These are phyloP conservation scores for Sphagnum tenellum DNA, from an alignment of 225 moss, liverwort and hornwort species.

Conservation along the genomic window DNA sequence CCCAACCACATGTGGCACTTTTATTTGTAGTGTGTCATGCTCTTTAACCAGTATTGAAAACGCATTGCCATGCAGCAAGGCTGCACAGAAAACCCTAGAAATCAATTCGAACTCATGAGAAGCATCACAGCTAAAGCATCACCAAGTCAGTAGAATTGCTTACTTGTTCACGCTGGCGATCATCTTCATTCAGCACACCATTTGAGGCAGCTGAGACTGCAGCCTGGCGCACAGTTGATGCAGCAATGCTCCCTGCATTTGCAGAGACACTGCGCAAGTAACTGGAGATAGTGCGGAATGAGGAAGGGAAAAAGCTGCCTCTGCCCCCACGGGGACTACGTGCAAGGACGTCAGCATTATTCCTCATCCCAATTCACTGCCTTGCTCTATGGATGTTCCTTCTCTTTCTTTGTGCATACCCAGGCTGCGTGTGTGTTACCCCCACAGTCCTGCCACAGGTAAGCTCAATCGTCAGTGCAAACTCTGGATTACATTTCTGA, in stretches of 20 bases:
- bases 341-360: conserved; percentile 88
- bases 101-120: neutral
- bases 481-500: neutral
- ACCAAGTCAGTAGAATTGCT: neutral
- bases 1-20: neutral
- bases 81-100: neutral
- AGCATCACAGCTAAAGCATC: neutral
- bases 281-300: conserved; percentile 80
- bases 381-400: conserved; percentile 12
- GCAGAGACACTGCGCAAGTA: conserved; percentile 93
- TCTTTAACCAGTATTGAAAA: neutral
- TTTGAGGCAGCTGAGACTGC: conserved; percentile 75
- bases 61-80: no score
- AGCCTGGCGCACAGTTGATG: conserved; percentile 89
- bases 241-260: conserved; percentile 85
- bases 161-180: conserved; percentile 91
- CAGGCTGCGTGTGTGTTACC: conserved; percentile 51
- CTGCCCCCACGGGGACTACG: conserved; percentile 98
- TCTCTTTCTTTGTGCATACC: conserved; percentile 56
- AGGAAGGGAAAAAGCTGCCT: conserved; percentile 80
- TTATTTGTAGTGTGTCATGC: no score
- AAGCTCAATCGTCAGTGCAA: neutral
- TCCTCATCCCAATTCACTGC: conserved; percentile 92
- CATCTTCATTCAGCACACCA: conserved; percentile 76
- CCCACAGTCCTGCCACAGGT: conserved; percentile 36